A percentile compares a stretch with the other conserved stretches of the same genome.
Conservation (phyloP, 257 asterid genomes). For the Nicotiana knightiana region DNA sequence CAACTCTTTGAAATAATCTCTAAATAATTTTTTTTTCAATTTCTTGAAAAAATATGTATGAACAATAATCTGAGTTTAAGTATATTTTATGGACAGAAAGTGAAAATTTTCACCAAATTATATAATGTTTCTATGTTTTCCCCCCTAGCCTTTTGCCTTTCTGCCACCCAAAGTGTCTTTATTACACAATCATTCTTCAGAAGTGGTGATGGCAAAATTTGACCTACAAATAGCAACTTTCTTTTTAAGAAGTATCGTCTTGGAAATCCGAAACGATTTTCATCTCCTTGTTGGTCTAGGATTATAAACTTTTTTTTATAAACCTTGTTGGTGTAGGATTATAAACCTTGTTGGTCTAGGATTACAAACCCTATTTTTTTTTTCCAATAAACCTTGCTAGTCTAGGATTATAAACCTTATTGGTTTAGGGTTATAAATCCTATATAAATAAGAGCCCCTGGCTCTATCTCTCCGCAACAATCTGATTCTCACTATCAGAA, state of each 20-base stretch:
- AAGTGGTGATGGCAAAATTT: neutral
- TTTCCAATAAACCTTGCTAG: no score
- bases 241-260: neutral
- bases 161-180: slow-evolving; percentile 6
- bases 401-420: neutral
- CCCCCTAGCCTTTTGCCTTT: neutral
- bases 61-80: no score
- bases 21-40: no score
- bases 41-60: no score
- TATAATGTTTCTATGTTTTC: neutral
- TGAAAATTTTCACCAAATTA: neutral
- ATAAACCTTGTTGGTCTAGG: neutral
- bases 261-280: neutral
- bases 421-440: neutral
- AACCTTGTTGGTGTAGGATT: no score
- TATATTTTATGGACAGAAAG: no score
- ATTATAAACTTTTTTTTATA: no score
- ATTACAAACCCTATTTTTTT: no score
- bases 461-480: neutral
- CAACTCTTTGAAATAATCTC: no score
- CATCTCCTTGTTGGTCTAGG: neutral
- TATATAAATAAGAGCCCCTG: neutral
- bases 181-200: slow-evolving; percentile 18
- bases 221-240: neutral
- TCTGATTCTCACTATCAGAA: neutral